A percentile compares a stretch with the other conserved stretches of the same genome.
Conservation (phyloP, 495 filamentous ascomycete species). For the Aspergillus haitiensis region DNA sequence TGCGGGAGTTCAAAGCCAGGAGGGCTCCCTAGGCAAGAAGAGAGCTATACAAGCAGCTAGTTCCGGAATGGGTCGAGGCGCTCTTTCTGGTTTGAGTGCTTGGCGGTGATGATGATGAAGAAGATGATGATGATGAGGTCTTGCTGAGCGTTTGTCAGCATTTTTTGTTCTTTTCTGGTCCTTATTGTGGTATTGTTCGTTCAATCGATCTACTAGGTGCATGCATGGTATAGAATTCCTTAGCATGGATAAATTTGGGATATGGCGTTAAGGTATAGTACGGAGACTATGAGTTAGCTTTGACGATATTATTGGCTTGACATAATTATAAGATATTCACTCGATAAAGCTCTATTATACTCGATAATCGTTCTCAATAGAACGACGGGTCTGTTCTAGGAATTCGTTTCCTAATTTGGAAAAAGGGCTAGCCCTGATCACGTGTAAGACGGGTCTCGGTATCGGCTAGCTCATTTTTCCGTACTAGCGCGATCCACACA, state of each 20-base stretch:
- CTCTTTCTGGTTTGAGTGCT: slow-evolving; percentile 41
- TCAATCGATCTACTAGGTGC: neutral
- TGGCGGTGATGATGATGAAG: slow-evolving; percentile 39
- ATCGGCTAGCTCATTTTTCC: slow-evolving; percentile 24
- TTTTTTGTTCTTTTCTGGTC: slow-evolving; percentile 2
- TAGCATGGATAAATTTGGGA: neutral
- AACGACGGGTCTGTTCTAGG: too few species aligned
- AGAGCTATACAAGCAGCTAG: slow-evolving; percentile 48
- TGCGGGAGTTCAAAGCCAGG: slow-evolving; percentile 75
- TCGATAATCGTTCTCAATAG: too few species aligned
- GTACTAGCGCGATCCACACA: slow-evolving; percentile 43
- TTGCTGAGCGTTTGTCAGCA: neutral
- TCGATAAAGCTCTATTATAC: too few species aligned
- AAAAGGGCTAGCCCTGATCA: slow-evolving; percentile 27
- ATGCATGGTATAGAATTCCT: neutral
- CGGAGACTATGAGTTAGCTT: neutral
- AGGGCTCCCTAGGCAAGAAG: slow-evolving; percentile 77
- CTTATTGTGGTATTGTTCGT: neutral
- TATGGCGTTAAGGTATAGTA: neutral
- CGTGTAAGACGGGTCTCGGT: slow-evolving; percentile 10
- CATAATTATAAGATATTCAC: too few species aligned
- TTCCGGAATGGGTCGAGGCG: slow-evolving; percentile 39
- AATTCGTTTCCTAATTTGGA: neutral
- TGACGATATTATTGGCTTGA: neutral
- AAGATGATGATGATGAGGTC: slow-evolving; percentile 9